phyloP scores from a whole-genome alignment of 2,329 filamentous ascomycete species.

The Phoma sp. region DNA sequence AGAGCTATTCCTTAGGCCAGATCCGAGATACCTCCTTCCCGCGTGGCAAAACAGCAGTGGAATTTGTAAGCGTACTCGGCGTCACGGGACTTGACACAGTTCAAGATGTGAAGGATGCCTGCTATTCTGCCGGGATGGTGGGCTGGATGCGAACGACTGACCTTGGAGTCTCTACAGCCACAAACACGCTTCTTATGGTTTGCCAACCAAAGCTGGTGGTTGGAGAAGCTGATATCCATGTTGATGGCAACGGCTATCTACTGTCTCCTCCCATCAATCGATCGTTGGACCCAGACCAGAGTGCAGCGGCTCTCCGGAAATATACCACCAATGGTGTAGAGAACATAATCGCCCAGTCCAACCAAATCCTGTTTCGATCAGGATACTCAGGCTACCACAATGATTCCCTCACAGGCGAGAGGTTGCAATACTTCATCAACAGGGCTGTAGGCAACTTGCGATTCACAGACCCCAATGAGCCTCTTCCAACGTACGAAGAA shows the following conservation, averaged over 20 bases:
- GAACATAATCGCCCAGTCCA: conserved; percentile 28
- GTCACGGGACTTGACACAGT: no score
- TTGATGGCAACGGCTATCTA: conserved; percentile 14
- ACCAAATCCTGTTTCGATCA: conserved; percentile 20
- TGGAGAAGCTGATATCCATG: background rate
- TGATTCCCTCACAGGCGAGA: conserved; percentile 54
- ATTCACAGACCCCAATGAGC: conserved; percentile 44
- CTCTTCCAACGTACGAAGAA: conserved; percentile 41
- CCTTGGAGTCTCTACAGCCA: background rate
- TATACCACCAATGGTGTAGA: conserved; percentile 25
- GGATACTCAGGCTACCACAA: conserved; percentile 54
- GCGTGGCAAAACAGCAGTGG: background rate
- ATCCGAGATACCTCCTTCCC: no score
- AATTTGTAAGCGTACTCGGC: no score
- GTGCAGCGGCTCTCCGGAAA: background rate
- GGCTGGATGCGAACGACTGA: conserved; percentile 33
- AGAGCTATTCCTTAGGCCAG: no score
- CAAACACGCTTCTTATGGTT: background rate
- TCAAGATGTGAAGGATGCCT: conserved; percentile 19
- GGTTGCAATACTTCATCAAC: conserved; percentile 56
- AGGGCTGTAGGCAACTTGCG: conserved; percentile 31
- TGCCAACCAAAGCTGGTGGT: conserved; percentile 40
- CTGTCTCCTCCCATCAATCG: background rate
- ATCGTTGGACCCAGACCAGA: background rate
- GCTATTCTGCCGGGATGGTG: conserved; percentile 22